Base-by-base conservation (phyloP, 805 yeast genomes). In the Limtongia smithiae region DNA sequence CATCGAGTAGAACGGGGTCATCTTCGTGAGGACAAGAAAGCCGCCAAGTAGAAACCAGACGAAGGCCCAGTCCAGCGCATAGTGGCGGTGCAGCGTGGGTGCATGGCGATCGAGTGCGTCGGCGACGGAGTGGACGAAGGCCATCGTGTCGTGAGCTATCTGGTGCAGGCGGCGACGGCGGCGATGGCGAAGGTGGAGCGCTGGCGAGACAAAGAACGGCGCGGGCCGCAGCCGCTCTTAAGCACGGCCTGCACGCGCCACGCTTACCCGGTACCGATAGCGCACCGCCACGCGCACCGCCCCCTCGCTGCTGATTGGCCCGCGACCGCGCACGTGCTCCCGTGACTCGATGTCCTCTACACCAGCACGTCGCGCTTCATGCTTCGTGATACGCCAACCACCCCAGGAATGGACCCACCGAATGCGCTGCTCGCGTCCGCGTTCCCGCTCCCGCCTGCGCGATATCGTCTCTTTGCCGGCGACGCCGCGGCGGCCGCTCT, bases 381-480 rank as follows among this genome's bases (percentile, higher is more conserved):
- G 18, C 21, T 14, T 11, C 18, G 27, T 17, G n/a, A n/a, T n/a
- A n/a, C n/a, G n/a, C n/a, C n/a, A n/a, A n/a, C n/a, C n/a, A n/a
- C n/a, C n/a, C n/a, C n/a, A n/a, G n/a, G n/a, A n/a, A n/a, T n/a
- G n/a, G n/a, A n/a, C n/a, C n/a, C n/a, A n/a, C n/a, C n/a, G n/a
- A n/a, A n/a, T n/a, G n/a, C n/a, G n/a, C n/a, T n/a, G n/a, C 62
- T 71, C 31, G 76, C 96, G 14, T 80, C 96, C 5, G 73, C 91
- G 36, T 93, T 86, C 59, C 98, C 98, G 1, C 94, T 95, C 1
- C 97, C 98, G 2, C 98, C 98, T 7, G 87, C 79, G 62, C 77
- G 80, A 58, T 78, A 80, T 33, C 31, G 28, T 7, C 43, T 44
- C 31, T 43, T 44, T 48, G 28, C 56, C 30, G 11, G 55, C 61